Evolutionary conservation across 2,329 filamentous ascomycete species (phyloP).

Genomic region (Epichloe scottii): DNA sequence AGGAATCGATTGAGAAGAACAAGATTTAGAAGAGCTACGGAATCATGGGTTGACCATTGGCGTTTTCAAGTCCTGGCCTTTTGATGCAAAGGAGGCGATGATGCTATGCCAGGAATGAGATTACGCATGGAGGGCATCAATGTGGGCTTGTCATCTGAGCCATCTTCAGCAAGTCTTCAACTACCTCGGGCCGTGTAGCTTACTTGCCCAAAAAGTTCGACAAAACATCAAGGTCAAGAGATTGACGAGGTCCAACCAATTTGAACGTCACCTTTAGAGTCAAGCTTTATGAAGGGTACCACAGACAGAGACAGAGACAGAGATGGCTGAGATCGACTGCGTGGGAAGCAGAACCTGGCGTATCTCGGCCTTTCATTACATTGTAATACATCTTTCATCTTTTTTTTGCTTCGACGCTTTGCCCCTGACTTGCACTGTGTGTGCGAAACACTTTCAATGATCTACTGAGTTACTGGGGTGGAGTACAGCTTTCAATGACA

Average conservation of each 20-base stretch:
- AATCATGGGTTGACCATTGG: not conserved
- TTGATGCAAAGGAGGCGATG: not conserved
- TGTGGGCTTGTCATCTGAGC: too few species aligned
- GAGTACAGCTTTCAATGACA: not conserved
- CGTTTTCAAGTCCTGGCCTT: too few species aligned
- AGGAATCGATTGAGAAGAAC: slow-evolving; percentile 30
- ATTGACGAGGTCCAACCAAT: too few species aligned
- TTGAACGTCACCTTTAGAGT: too few species aligned
- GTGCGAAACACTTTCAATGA: not conserved
- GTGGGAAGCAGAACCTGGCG: not conserved
- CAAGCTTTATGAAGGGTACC: not conserved
- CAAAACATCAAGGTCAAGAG: too few species aligned
- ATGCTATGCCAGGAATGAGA: not conserved
- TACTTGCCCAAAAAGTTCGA: too few species aligned
- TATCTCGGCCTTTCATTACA: not conserved
- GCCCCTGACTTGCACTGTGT: too few species aligned
- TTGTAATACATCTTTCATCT: not conserved
- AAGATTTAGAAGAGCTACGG: slow-evolving; percentile 13
- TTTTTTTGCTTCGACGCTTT: not conserved
- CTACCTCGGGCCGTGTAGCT: too few species aligned
- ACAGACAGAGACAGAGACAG: too few species aligned
- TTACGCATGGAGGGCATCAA: not conserved
- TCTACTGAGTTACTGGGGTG: not conserved
- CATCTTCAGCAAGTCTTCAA: too few species aligned
- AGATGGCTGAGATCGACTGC: not conserved